These are phyloP conservation scores for Clavulina sp. DNA, from an alignment of 768 basidiomycete species.

Conservation along the genomic window DNA sequence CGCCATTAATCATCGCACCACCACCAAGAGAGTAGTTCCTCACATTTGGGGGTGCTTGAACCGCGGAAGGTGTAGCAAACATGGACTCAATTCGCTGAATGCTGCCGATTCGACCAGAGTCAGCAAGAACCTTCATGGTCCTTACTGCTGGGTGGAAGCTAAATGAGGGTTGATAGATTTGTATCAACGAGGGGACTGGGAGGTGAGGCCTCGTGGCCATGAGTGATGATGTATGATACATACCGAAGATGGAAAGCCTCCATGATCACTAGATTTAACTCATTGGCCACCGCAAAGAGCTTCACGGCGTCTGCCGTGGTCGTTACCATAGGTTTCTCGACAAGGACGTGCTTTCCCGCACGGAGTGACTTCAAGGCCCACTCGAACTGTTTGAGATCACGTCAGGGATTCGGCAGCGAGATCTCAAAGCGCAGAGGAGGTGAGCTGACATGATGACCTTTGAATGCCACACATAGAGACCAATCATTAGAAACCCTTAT, in stretches of 20 bases:
- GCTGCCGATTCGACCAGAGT: slow-evolving; percentile 36
- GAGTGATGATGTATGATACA: too few relatives aligned
- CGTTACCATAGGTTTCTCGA: slow-evolving; percentile 13
- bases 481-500: too few relatives aligned
- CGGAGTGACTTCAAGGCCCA: slow-evolving; percentile 13
- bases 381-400: too few relatives aligned
- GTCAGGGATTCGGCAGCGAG: too few relatives aligned
- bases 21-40: slow-evolving; percentile 39
- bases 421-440: too few relatives aligned
- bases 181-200: too few relatives aligned
- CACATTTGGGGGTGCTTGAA: too few relatives aligned
- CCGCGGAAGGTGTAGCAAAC: slow-evolving; percentile 24
- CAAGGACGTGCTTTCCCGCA: slow-evolving; percentile 14
- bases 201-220: too few relatives aligned
- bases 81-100: slow-evolving; percentile 28
- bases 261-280: slow-evolving; percentile 5
- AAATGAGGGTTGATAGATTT: too few relatives aligned
- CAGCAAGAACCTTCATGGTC: slow-evolving; percentile 33
- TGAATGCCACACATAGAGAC: too few relatives aligned
- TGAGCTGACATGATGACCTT: too few relatives aligned
- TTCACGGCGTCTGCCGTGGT: slow-evolving; percentile 11
- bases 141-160: slow-evolving; percentile 48
- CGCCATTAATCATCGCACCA: slow-evolving; percentile 43
- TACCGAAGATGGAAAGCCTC: slow-evolving; percentile 9
- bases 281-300: slow-evolving; percentile 9